These are phyloP conservation scores for Teratosphaeria pseudoeucalypti DNA, from an alignment of 2,329 filamentous ascomycete species.

Conservation along the genomic window DNA sequence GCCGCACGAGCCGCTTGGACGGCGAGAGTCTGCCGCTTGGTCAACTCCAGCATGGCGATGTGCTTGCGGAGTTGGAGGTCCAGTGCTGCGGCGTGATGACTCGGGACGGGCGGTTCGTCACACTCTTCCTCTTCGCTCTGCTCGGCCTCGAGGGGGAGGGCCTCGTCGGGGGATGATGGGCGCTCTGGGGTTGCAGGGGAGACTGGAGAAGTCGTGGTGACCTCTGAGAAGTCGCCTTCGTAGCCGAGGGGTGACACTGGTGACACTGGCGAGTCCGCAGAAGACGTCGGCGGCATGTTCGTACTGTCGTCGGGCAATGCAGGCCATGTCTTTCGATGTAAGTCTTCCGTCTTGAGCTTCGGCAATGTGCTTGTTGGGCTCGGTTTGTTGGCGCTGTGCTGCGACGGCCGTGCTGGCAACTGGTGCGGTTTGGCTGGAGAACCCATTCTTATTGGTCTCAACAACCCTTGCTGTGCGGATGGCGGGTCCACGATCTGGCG, in stretches of 20 bases:
- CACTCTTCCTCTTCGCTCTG: neutral
- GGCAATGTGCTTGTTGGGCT: slow-evolving; percentile 9
- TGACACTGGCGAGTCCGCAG: neutral
- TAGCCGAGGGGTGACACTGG: slow-evolving; percentile 4
- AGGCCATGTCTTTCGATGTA: neutral
- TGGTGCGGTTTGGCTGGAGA: slow-evolving; percentile 20
- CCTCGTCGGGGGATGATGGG: neutral
- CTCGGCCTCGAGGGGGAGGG: neutral
- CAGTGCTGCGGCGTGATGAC: slow-evolving; percentile 16
- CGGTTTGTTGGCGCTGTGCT: slow-evolving; percentile 4
- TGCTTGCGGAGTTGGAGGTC: slow-evolving; percentile 25
- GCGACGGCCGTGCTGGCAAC: slow-evolving; percentile 13
- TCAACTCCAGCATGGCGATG: slow-evolving; percentile 24
- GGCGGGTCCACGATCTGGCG: neutral
- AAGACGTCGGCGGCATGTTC: neutral
- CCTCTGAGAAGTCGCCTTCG: slow-evolving; percentile 2
- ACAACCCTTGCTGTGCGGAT: slow-evolving; percentile 9
- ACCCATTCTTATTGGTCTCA: slow-evolving; percentile 17
- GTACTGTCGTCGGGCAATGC: neutral
- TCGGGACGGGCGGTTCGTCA: neutral
- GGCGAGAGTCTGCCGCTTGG: slow-evolving; percentile 7
- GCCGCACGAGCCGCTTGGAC: slow-evolving; percentile 9
- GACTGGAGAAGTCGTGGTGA: slow-evolving; percentile 5
- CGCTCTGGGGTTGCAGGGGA: slow-evolving; percentile 2
- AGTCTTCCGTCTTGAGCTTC: slow-evolving; percentile 1